A percentile compares a stretch with the other conserved stretches of the same genome.
phyloP scores from a whole-genome alignment of 2,329 filamentous ascomycete species.

The Metarhizium anisopliae region DNA sequence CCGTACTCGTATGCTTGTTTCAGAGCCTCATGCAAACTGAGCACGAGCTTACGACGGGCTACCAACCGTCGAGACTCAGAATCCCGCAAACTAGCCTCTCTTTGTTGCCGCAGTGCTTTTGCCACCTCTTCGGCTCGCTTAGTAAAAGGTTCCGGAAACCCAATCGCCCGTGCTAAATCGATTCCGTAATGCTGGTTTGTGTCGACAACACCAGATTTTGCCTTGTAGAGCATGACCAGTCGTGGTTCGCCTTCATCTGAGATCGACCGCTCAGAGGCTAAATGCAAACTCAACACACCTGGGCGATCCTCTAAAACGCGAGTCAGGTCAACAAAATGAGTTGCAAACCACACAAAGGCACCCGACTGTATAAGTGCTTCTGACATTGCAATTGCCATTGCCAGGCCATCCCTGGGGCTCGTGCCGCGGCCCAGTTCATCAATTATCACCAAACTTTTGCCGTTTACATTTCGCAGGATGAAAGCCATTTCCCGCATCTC shows the following conservation, averaged over 20 bases:
- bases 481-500: slow-evolving; percentile 97
- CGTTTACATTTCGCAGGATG: slow-evolving; percentile 75
- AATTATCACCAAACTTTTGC: slow-evolving; percentile 69
- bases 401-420: slow-evolving; percentile 76
- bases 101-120: slow-evolving; percentile 47
- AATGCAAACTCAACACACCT: slow-evolving; percentile 75
- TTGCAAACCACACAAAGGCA: slow-evolving; percentile 84
- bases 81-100: slow-evolving; percentile 47
- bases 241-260: slow-evolving; percentile 41
- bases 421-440: slow-evolving; percentile 92
- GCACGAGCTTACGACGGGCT: slow-evolving; percentile 61
- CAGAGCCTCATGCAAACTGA: slow-evolving; percentile 65
- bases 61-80: slow-evolving; percentile 50
- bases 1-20: slow-evolving; percentile 55
- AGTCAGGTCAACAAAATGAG: slow-evolving; percentile 81
- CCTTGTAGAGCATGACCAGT: slow-evolving; percentile 83
- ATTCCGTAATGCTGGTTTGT: slow-evolving; percentile 71
- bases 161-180: slow-evolving; percentile 65
- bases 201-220: slow-evolving; percentile 60
- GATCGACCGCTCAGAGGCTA: slow-evolving; percentile 57
- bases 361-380: slow-evolving; percentile 76
- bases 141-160: slow-evolving; percentile 60
- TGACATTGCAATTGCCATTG: slow-evolving; percentile 82
- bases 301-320: slow-evolving; percentile 63
- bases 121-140: slow-evolving; percentile 60